Base-by-base conservation (phyloP, 148 eudicot genomes). In the Spergularia bocconei region DNA sequence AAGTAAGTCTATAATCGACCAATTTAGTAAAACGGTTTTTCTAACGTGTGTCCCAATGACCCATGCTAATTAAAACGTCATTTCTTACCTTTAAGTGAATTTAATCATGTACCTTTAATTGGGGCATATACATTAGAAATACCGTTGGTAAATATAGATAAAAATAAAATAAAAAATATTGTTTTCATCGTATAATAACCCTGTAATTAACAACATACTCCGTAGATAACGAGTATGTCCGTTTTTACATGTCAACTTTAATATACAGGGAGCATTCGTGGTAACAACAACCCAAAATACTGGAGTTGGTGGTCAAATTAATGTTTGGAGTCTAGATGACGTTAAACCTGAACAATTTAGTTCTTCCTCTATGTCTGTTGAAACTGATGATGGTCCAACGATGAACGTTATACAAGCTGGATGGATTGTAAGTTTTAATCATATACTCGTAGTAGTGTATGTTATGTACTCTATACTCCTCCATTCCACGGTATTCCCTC, bases 391-490 rank as follows among this genome's bases (percentile, higher is more conserved):
- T 11, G 75, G 63, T 50, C 5, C 39, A 1, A 12, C 13, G 10
- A 15, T 10, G 33, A 77, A 70, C 4, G 69, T 15, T 53, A 39
- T 77, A 33, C 2, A 8, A 2, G 50, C 75, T 1, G 79, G 79
- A 3, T 76, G 79, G 79, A 15, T 11, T 14, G 79, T 76, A 69
- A 74, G 77, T 74, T 29, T 29, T 29, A 29, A 29, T 29, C 36
- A 29, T 29, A 29, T 29, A 29, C 36, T 29, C 36, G 25, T 23
- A 0, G 36, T 29, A 29, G 33, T 29, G 33, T 29, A 29, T 29
- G 33, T 29, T 29, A 29, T 29, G 36, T 29, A 29, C 36, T 29
- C 1, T 3, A 29, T 29, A 29, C 36, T 29, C 36, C 36, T 29
- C 36, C 36, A 2, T 29, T 29, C 36, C 36, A 29, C 36, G 1